Conservation (phyloP, 129 eudicot species). For the Artemisia annua region DNA sequence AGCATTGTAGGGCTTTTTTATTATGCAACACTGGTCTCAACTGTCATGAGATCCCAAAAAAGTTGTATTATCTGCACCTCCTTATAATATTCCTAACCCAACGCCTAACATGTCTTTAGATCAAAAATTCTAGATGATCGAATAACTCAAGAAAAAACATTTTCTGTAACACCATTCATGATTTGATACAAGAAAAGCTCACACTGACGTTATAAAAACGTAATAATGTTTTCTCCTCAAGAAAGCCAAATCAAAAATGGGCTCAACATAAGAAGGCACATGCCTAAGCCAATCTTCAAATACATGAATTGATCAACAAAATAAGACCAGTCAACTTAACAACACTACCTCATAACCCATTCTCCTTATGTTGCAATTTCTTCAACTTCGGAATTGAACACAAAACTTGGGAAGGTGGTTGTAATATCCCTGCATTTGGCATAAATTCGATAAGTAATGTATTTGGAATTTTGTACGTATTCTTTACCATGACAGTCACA, state of each 20-base stretch:
- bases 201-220: not conserved
- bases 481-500: not conserved
- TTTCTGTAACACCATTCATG: slow-evolving; percentile 10
- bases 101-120: too few relatives aligned
- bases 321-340: slow-evolving; percentile 13
- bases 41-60: too few relatives aligned
- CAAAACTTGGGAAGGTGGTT: slow-evolving; percentile 95
- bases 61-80: too few relatives aligned
- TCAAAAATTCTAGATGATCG: not conserved
- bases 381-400: slow-evolving; percentile 92
- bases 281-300: slow-evolving; percentile 21
- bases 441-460: not conserved
- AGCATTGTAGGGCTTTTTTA: too few relatives aligned
- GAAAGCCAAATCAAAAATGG: slow-evolving; percentile 33
- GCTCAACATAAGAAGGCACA: slow-evolving; percentile 20
- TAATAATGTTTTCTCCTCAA: slow-evolving; percentile 22
- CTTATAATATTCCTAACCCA: too few relatives aligned
- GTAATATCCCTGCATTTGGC: slow-evolving; percentile 83
- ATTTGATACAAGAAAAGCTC: slow-evolving; percentile 11
- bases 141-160: slow-evolving; percentile 1
- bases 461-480: not conserved
- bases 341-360: slow-evolving; percentile 15
- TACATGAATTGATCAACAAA: slow-evolving; percentile 18
- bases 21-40: too few relatives aligned
- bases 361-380: slow-evolving; percentile 64